These are phyloP conservation scores for Byssothecium circinans DNA, from an alignment of 2,329 filamentous ascomycete genomes.

Conservation along the genomic window DNA sequence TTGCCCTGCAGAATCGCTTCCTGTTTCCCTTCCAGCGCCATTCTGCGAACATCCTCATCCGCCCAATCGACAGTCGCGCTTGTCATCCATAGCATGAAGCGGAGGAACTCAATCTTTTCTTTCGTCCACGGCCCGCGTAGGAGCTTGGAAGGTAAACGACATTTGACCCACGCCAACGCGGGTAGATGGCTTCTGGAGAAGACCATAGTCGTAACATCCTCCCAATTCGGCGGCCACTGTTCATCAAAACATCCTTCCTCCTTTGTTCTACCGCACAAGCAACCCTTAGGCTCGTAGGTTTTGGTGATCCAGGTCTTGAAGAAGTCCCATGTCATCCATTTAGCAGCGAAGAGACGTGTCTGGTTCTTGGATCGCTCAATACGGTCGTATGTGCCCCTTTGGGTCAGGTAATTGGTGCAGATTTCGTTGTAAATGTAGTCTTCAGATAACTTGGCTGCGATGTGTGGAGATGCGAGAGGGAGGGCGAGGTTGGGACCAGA, in stretches of 20 bases:
- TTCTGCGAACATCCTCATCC: slow-evolving; percentile 11
- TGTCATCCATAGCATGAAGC: slow-evolving; percentile 35
- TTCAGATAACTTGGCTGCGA: slow-evolving; percentile 40
- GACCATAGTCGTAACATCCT: slow-evolving; percentile 30
- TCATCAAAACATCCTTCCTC: slow-evolving; percentile 30
- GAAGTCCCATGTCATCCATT: slow-evolving; percentile 40
- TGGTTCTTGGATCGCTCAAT: slow-evolving; percentile 21
- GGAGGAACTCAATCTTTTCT: slow-evolving; percentile 33
- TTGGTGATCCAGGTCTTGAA: slow-evolving; percentile 28
- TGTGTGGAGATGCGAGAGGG: slow-evolving; percentile 42
- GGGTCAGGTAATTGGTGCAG: slow-evolving; percentile 29
- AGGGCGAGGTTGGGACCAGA: slow-evolving; percentile 48
- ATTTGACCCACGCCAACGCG: slow-evolving; percentile 27
- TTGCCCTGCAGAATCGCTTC: slow-evolving; percentile 31
- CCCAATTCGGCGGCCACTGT: slow-evolving; percentile 36
- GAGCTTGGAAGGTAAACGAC: slow-evolving; percentile 34
- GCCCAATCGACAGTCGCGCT: slow-evolving; percentile 38
- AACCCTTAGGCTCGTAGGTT: slow-evolving; percentile 23
- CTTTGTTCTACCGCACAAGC: slow-evolving; percentile 28
- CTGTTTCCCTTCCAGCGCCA: slow-evolving; percentile 20
- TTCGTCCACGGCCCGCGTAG: slow-evolving; percentile 29
- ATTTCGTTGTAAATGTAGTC: slow-evolving; percentile 25
- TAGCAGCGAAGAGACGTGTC: slow-evolving; percentile 28
- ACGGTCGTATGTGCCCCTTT: slow-evolving; percentile 10
- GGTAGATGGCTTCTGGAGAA: slow-evolving; percentile 34